A percentile compares a stretch with the other conserved stretches of the same genome.
These are phyloP conservation scores for Pythium phragmiticola DNA, from an alignment of 352 stramenopile species.

Conservation along the genomic window DNA sequence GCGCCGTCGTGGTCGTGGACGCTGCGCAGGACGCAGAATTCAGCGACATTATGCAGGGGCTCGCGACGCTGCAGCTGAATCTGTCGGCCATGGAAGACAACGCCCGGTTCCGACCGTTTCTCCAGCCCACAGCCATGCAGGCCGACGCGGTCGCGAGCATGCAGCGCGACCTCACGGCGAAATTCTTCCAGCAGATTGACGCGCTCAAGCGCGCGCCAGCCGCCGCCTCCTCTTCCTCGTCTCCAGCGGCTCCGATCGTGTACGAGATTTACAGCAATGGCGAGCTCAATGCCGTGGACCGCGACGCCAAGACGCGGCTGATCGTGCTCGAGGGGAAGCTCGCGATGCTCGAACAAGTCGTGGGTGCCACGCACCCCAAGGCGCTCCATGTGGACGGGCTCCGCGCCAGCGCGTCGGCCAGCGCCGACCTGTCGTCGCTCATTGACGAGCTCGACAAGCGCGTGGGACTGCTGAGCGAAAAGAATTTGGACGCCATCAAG, in stretches of 20 bases:
- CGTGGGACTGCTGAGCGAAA: constrained; percentile 67
- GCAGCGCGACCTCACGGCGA: constrained; percentile 66
- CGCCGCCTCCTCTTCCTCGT: constrained; percentile 22
- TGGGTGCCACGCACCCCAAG: constrained; percentile 55
- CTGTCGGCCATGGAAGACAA: constrained; percentile 61
- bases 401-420: constrained; percentile 18
- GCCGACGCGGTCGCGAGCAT: constrained; percentile 48
- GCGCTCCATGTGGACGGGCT: constrained; percentile 51
- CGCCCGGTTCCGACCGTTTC: constrained; percentile 53
- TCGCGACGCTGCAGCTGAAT: constrained; percentile 62
- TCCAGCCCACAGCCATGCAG: constrained; percentile 28
- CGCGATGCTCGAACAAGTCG: constrained; percentile 52
- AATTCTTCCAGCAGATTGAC: constrained; percentile 74
- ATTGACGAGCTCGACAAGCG: constrained; percentile 66
- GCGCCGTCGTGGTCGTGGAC: constrained; percentile 50
- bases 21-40: constrained; percentile 65
- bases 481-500: constrained; percentile 80
- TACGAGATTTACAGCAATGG: constrained; percentile 84
- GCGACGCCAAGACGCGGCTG: constrained; percentile 61
- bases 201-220: constrained; percentile 39
- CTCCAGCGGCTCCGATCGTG: constrained; percentile 42
- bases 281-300: constrained; percentile 65
- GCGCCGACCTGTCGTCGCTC: constrained; percentile 40
- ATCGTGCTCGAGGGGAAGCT: constrained; percentile 58
- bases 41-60: constrained; percentile 59